Percentiles rank a stretch among this genome's conserved stretches.
phyloP scores from a whole-genome alignment of 176 grass and related monocot genomes.

The Avena sativa region DNA sequence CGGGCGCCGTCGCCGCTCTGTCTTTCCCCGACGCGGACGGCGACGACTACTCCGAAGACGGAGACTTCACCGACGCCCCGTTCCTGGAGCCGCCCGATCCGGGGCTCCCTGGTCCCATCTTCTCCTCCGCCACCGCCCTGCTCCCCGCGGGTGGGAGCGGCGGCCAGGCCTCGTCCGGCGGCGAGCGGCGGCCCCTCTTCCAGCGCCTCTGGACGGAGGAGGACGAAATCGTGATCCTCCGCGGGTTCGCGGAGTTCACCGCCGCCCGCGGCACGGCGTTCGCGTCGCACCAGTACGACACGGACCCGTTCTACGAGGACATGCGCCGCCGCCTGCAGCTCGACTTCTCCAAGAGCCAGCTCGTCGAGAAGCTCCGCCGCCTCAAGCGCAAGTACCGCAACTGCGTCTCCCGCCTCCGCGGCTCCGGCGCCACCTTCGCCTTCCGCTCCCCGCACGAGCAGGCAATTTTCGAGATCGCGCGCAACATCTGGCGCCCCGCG shows the following conservation, averaged over 20 bases:
- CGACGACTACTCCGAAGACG: slow-evolving; percentile 62
- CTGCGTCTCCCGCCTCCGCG: slow-evolving; percentile 75
- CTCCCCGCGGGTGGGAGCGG: slow-evolving; percentile 34
- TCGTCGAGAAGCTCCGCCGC: slow-evolving; percentile 95
- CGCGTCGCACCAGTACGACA: slow-evolving; percentile 99
- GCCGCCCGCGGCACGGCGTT: slow-evolving; percentile 86
- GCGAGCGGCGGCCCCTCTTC: slow-evolving; percentile 69
- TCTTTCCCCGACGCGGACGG: slow-evolving; percentile 53
- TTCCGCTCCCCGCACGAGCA: slow-evolving; percentile 87
- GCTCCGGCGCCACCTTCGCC: slow-evolving; percentile 61
- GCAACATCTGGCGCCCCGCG: slow-evolving; percentile 83
- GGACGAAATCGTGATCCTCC: slow-evolving; percentile 90
- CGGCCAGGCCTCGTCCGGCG: slow-evolving; percentile 43
- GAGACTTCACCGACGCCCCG: slow-evolving; percentile 44
- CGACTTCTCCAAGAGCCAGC: slow-evolving; percentile 98
- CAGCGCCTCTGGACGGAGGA: slow-evolving; percentile 99
- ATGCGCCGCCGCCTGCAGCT: slow-evolving; percentile 84
- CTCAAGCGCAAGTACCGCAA: slow-evolving; percentile 99
- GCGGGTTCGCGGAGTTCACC: slow-evolving; percentile 91
- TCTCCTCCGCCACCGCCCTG: slow-evolving; percentile 42
- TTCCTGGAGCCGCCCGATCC: slow-evolving; percentile 49
- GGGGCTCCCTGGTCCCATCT: slow-evolving; percentile 13
- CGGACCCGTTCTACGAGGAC: slow-evolving; percentile 96
- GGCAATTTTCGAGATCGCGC: slow-evolving; percentile 87
- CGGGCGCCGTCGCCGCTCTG: slow-evolving; percentile 25